Conservation (phyloP, 2,329 filamentous ascomycete genomes). For the Metarhizium robertsii region DNA sequence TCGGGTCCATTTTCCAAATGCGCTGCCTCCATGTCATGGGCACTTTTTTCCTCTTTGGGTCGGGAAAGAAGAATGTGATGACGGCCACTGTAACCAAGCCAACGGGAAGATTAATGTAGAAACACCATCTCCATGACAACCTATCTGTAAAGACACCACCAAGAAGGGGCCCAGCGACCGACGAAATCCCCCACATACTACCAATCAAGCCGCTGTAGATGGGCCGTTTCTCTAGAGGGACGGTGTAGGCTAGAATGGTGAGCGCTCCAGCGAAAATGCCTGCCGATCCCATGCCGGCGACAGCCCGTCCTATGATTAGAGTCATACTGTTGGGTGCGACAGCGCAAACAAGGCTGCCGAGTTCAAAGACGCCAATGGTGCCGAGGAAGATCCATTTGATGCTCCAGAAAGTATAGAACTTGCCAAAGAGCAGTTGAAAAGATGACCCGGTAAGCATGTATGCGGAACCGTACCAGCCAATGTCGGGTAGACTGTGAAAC, state of each 20-base stretch:
- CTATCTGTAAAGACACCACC: slow-evolving; percentile 15
- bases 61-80: slow-evolving; percentile 22
- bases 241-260: slow-evolving; percentile 32
- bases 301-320: slow-evolving; percentile 36
- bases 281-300: slow-evolving; percentile 32
- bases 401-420: slow-evolving; percentile 35
- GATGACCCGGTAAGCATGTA: slow-evolving; percentile 32
- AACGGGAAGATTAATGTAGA: slow-evolving; percentile 22
- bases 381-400: slow-evolving; percentile 31
- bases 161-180: slow-evolving; percentile 15
- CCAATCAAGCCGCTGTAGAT: slow-evolving; percentile 15
- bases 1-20: slow-evolving; percentile 6
- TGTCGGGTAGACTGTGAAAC: slow-evolving; percentile 33
- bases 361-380: slow-evolving; percentile 31
- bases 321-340: slow-evolving; percentile 28
- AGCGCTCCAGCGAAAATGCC: slow-evolving; percentile 33
- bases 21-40: not conserved
- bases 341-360: slow-evolving; percentile 32
- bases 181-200: slow-evolving; percentile 13
- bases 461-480: slow-evolving; percentile 40
- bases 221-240: slow-evolving; percentile 13
- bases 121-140: slow-evolving; percentile 20
- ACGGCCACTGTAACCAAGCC: slow-evolving; percentile 12
- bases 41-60: slow-evolving; percentile 13
- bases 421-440: slow-evolving; percentile 30